A percentile compares a stretch with the other conserved stretches of the same genome.
These are phyloP conservation scores for Huntiella decipiens DNA, from an alignment of 2,329 filamentous ascomycete species.

Conservation along the genomic window DNA sequence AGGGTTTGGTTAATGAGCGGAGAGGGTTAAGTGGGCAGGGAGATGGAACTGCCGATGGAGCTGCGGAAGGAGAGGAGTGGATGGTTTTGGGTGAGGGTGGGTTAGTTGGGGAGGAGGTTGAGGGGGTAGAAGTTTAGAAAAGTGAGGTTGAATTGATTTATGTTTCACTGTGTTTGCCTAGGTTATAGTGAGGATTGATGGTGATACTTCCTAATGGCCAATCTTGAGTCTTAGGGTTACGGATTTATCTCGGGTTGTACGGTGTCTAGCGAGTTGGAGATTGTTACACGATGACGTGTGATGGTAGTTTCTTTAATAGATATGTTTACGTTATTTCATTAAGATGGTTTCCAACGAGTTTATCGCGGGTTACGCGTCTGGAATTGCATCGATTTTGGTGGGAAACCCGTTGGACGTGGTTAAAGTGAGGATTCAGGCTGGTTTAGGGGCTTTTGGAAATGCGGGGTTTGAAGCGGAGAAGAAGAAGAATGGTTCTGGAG, in stretches of 20 bases:
- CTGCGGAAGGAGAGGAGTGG: constrained; percentile 66
- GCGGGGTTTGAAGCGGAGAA: too few relatives aligned
- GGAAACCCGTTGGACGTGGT: constrained; percentile 67
- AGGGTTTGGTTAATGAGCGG: constrained; percentile 44
- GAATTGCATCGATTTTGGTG: constrained; percentile 68
- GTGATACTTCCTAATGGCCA: neutral
- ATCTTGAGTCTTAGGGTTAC: neutral
- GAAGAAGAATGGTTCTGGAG: too few relatives aligned
- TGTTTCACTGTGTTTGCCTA: neutral
- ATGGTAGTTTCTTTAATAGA: neutral
- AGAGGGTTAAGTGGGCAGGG: constrained; percentile 25
- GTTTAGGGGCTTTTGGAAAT: constrained; percentile 10
- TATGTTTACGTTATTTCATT: neutral
- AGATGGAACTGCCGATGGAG: too few relatives aligned
- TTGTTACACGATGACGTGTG: too few relatives aligned
- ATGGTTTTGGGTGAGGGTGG: constrained; percentile 54
- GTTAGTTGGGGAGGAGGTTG: constrained; percentile 11
- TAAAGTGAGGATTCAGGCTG: constrained; percentile 50
- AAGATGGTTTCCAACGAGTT: constrained; percentile 59
- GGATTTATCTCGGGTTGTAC: too few relatives aligned
- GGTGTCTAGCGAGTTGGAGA: too few relatives aligned
- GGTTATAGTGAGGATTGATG: neutral
- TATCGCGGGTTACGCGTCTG: constrained; percentile 81
- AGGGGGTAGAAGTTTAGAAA: constrained; percentile 26
- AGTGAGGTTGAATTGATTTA: constrained; percentile 19